phyloP scores from a whole-genome alignment of 2,329 filamentous ascomycete species.

The Pseudopyrenochaeta lycopersici region DNA sequence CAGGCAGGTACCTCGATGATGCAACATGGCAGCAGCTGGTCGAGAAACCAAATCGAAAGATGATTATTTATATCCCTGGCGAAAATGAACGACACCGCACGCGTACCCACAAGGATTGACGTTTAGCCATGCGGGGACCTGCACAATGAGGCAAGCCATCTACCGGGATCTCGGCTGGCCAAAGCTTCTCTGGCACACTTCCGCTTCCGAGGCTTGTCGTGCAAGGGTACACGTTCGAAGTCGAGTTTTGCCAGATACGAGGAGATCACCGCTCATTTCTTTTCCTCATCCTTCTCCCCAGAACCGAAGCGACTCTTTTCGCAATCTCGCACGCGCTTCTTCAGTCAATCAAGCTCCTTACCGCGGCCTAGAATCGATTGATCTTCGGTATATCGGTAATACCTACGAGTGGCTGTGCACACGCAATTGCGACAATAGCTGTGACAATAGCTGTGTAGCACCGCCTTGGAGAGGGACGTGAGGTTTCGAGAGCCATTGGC shows the following conservation, averaged over 20 bases:
- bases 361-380: not conserved
- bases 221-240: not conserved
- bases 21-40: no score
- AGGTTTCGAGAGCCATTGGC: not conserved
- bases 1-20: no score
- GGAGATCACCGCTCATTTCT: constrained; percentile 3
- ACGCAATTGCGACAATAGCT: not conserved
- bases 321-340: not conserved
- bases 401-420: not conserved
- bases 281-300: not conserved
- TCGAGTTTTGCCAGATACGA: not conserved
- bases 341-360: no score
- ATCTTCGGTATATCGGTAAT: not conserved
- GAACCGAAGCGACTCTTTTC: not conserved
- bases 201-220: not conserved
- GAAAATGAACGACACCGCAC: no score
- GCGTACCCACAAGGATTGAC: no score
- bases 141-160: no score
- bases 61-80: no score
- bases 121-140: no score
- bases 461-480: not conserved
- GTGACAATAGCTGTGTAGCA: not conserved
- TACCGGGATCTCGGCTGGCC: not conserved
- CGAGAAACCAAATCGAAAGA: no score
- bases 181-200: not conserved